phyloP scores from a whole-genome alignment of 768 basidiomycete species.

The Xerocomus brunneocitrinus region DNA sequence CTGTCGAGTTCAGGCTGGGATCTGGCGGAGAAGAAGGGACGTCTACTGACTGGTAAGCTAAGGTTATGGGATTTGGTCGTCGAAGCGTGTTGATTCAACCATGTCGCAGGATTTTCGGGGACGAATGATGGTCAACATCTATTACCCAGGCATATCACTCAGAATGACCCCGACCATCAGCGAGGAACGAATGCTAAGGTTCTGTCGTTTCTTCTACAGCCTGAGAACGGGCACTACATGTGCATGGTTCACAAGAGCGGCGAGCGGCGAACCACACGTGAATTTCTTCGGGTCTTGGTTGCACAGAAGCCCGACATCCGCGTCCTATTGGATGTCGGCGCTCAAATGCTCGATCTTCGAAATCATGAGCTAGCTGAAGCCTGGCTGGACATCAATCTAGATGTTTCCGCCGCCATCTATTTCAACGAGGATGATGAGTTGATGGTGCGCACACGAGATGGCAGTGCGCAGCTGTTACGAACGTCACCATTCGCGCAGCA shows the following conservation, averaged over 20 bases:
- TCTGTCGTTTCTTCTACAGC: constrained; percentile 14
- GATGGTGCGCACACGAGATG: constrained; percentile 33
- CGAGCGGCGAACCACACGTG: constrained; percentile 8
- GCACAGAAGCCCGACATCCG: constrained; percentile 31
- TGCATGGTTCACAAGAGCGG: not conserved
- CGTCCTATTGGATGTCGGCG: constrained; percentile 49
- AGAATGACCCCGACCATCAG: constrained; percentile 17
- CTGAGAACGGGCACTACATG: constrained; percentile 18
- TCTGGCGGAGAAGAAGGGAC: not conserved
- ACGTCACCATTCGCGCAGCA: constrained; percentile 25
- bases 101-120: constrained; percentile 31
- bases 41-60: not conserved
- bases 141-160: constrained; percentile 27
- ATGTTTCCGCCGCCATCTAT: constrained; percentile 22
- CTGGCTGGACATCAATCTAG: constrained; percentile 33
- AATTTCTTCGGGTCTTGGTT: constrained; percentile 30
- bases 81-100: constrained; percentile 1
- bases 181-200: constrained; percentile 12
- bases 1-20: constrained; percentile 16
- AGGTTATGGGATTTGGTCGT: not conserved
- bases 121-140: constrained; percentile 36
- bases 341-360: constrained; percentile 46
- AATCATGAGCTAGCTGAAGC: constrained; percentile 35
- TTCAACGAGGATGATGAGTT: constrained; percentile 17
- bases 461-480: constrained; percentile 32